These are phyloP conservation scores for Mortierella sp. DNA, from an alignment of 371 early-diverging fungal genomes.

Conservation along the genomic window DNA sequence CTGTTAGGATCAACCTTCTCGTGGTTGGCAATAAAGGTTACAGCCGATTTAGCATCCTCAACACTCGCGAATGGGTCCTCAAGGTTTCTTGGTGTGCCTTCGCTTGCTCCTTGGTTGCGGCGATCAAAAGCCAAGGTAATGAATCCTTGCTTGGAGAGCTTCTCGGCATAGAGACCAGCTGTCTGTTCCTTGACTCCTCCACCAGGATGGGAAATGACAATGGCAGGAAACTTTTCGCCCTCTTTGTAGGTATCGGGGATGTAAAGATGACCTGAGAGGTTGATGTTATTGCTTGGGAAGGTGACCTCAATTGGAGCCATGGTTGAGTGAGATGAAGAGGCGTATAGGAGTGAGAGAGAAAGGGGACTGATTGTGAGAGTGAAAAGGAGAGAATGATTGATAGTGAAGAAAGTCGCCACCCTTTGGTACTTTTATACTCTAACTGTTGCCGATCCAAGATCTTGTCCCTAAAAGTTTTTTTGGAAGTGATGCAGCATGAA, in stretches of 20 bases:
- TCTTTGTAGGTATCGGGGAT: constrained; percentile 13
- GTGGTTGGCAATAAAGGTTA: constrained; percentile 23
- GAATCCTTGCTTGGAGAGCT: constrained; percentile 29
- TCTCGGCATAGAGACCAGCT: constrained; percentile 25
- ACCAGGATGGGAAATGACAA: constrained; percentile 26
- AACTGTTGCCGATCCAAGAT: no score
- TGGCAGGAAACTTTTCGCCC: constrained; percentile 26
- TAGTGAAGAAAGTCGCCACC: no score
- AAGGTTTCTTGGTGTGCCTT: constrained; percentile 27
- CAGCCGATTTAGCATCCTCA: constrained; percentile 38
- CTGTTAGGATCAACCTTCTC: constrained; percentile 24
- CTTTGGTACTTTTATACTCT: no score
- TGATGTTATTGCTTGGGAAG: constrained; percentile 22
- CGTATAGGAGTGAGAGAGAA: no score
- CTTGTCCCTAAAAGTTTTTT: no score
- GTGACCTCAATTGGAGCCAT: constrained; percentile 23
- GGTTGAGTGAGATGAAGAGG: no score
- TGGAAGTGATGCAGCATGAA: no score
- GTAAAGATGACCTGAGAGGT: constrained; percentile 30
- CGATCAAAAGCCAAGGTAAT: constrained; percentile 42
- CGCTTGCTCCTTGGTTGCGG: constrained; percentile 30
- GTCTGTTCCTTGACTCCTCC: constrained; percentile 53
- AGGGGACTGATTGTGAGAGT: no score
- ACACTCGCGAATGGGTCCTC: constrained; percentile 25
- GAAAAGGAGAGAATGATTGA: no score